Base-by-base conservation (phyloP, 768 basidiomycete species). In the Heimioporus sp. region DNA sequence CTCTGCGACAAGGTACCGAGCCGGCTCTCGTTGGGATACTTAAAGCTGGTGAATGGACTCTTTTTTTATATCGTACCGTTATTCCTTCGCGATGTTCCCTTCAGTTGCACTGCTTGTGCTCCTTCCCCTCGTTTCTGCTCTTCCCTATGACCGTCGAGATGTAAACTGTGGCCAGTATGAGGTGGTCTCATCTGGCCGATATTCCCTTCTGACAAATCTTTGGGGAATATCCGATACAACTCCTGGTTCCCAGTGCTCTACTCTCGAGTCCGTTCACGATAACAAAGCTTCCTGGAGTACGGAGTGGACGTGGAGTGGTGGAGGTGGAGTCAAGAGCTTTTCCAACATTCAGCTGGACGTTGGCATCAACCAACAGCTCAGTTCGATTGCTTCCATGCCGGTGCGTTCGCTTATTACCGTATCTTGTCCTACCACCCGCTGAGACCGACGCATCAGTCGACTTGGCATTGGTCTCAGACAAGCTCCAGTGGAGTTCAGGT, bases 321-420 rank as follows among this genome's bases (percentile, higher is more conserved):
- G 74, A 8, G 69, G 46, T 19, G 71, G 73, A 19, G 74, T 87
- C 54, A 86, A 85, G 75, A 84, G 80, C 60, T 87, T 75, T 67
- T 74, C 82, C 20, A 81, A 85, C 64, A 70, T 83, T 12, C 73
- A 79, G 54, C 73, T 80, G 32, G 74, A 82, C 58, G 52, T 37
- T 2, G 78, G 77, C 28, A 55, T 83, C 53, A 80, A 84, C 69
- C 70, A 74, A 61, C 76, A 78, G 55, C 73, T 87, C 17, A 75
- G 74, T 34, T 73, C 74, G 1, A 83, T 87, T 56, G 65, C 58
- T 3, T 76, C 67, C 52, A 86, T 87, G 49, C 79, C 76, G 1
- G 85, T 86, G 57, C 43, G 78, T 68, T 35, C 36, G 24, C 28
- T 9, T 5, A 0, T 9, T 4, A 4, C 31, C 16, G 2, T 19